phyloP scores from a whole-genome alignment of 78 protist species.

The Dictyostelium purpureum region DNA sequence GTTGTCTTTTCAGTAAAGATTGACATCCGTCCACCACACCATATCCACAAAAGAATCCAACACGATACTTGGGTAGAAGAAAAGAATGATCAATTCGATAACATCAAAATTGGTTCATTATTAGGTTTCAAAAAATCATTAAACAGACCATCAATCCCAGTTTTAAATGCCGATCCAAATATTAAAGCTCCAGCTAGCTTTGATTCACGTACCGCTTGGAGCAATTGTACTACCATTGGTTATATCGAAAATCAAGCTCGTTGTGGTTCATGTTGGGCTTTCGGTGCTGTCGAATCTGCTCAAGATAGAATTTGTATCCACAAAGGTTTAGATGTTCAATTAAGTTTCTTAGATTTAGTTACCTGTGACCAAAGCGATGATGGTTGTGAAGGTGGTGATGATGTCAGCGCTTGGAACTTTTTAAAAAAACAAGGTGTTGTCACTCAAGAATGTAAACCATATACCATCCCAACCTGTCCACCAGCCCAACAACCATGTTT shows the following conservation, averaged over 20 bases:
- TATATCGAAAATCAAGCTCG: conserved; percentile 74
- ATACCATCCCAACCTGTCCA: conserved; percentile 57
- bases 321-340: conserved; percentile 4
- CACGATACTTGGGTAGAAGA: conserved; percentile 48
- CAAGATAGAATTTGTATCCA: conserved; percentile 65
- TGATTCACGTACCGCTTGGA: conserved; percentile 24
- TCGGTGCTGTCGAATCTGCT: conserved; percentile 38
- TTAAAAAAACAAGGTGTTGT: conserved; percentile 36
- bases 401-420: background rate
- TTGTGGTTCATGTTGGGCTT: conserved; percentile 34
- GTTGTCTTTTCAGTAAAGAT: background rate
- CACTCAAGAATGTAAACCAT: background rate
- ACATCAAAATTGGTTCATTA: background rate
- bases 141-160: background rate
- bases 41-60: background rate
- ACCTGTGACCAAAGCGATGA: conserved; percentile 33
- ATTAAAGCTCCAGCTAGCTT: conserved; percentile 14
- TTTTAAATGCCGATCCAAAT: background rate
- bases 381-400: conserved; percentile 64
- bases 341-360: conserved; percentile 37
- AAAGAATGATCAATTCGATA: background rate
- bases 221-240: conserved; percentile 54
- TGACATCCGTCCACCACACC: background rate
- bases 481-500: conserved; percentile 78
- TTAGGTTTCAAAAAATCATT: conserved; percentile 35